Evolutionary conservation across 192 early-diverging fungal species (phyloP), one percentile per base, ranked within the genome.

Genomic region (Paraglomus occultum): DNA sequence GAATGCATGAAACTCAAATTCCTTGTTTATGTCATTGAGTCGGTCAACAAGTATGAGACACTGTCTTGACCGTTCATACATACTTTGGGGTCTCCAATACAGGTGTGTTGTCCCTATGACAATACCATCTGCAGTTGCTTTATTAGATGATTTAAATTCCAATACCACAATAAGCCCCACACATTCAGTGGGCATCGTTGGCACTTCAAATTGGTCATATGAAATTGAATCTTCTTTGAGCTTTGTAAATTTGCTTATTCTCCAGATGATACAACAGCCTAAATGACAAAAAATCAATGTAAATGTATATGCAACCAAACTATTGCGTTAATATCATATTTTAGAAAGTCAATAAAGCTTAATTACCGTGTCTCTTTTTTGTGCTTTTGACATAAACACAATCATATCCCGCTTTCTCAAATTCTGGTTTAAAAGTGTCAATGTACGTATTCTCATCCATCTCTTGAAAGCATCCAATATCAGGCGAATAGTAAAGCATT

Each of bases 31-130:
- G 39, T 52, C 22, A 11, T 51, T 10, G 23, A 66, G 39, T 42
- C 43, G 50, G 39, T 66, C 48, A 51, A 4, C 39, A 17, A 66
- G 18, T 39, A 66, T 51, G 8, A 51, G 11, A 51, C 46, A 51
- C 38, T 66, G 64, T 38, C 64, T 66, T 23, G 48, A 9, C 49
- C 64, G 64, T 52, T 66, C 64, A 66, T 66, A 66, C 64, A 66
- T 66, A 12, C 64, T 39, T 51, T 66, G 11, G 9, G 64, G 64
- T 51, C 64, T 49, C 64, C 64, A 66, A 51, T 66, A 66, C 14
- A 66, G 50, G 51, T 66, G 64, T 14, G 64, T 66, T 14, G 64
- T 66, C 17, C 64, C 50, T 39, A 66, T 51, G 6, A 51, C 38
- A 10, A 66, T 11, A 6, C 64, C 64, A 45, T 46, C 18, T 49